phyloP scores from a whole-genome alignment of 1,284 basidiomycete genomes.

The Tremellales sp. region DNA sequence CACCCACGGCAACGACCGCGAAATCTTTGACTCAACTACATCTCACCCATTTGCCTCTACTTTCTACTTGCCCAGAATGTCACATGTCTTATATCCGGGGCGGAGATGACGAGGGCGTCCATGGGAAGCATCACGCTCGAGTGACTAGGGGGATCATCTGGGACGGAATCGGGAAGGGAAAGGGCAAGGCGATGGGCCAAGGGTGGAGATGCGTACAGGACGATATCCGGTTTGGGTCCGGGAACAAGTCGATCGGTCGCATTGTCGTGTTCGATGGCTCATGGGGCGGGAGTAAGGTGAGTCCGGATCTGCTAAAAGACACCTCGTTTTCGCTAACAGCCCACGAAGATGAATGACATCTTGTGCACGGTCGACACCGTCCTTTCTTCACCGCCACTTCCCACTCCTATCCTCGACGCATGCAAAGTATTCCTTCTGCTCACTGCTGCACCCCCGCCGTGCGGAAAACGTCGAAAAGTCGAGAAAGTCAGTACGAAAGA shows the following conservation, averaged over 20 bases:
- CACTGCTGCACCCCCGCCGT: constrained; percentile 34
- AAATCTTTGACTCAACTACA: constrained; percentile 31
- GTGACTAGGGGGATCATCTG: constrained; percentile 47
- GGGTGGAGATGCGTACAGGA: constrained; percentile 30
- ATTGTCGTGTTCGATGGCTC: constrained; percentile 39
- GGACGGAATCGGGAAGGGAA: constrained; percentile 29
- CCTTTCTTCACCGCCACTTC: constrained; percentile 46
- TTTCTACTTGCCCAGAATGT: constrained; percentile 47
- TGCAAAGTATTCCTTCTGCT: constrained; percentile 49
- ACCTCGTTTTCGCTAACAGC: background rate
- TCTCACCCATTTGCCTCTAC: constrained; percentile 30
- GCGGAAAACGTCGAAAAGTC: constrained; percentile 4
- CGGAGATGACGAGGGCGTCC: constrained; percentile 46
- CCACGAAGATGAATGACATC: constrained; percentile 43
- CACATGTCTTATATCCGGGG: constrained; percentile 49
- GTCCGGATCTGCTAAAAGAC: constrained; percentile 5
- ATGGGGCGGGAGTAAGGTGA: constrained; percentile 25
- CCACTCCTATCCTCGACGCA: constrained; percentile 33
- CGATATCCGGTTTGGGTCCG: constrained; percentile 19
- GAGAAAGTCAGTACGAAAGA: constrained; percentile 19
- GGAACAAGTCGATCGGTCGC: constrained; percentile 23
- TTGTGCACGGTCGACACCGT: constrained; percentile 48
- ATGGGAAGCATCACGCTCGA: constrained; percentile 46
- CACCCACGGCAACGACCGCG: background rate
- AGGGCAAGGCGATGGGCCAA: constrained; percentile 5